phyloP scores from a whole-genome alignment of 2,329 filamentous ascomycete species.

The Magnaporthales sp. region DNA sequence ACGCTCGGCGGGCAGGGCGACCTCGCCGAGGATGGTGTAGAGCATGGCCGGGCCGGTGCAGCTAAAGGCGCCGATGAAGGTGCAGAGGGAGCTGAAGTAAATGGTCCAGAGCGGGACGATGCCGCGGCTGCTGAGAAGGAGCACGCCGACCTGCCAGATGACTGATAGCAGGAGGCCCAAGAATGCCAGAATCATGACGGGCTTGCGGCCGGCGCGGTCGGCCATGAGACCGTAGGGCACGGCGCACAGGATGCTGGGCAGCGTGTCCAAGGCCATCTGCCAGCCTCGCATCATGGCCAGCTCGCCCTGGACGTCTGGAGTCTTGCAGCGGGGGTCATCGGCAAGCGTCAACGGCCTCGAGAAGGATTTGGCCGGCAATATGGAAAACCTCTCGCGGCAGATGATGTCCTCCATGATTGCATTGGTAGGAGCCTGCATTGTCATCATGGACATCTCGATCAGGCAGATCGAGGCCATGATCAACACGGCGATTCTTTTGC shows the following conservation, averaged over 20 bases:
- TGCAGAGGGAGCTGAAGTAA: slow-evolving; percentile 23
- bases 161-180: slow-evolving; percentile 13
- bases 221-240: slow-evolving; percentile 37
- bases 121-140: slow-evolving; percentile 21
- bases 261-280: slow-evolving; percentile 32
- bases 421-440: slow-evolving; percentile 29
- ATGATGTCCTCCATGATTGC: slow-evolving; percentile 45
- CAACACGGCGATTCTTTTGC: slow-evolving; percentile 18
- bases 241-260: slow-evolving; percentile 35
- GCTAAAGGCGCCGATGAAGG: slow-evolving; percentile 31
- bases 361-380: slow-evolving; percentile 22
- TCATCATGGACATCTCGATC: slow-evolving; percentile 27
- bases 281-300: slow-evolving; percentile 44
- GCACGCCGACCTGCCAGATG: slow-evolving; percentile 19
- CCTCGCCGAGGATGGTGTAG: slow-evolving; percentile 36
- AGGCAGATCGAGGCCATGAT: slow-evolving; percentile 27
- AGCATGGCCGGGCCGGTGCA: slow-evolving; percentile 32
- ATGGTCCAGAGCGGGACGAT: slow-evolving; percentile 31
- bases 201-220: slow-evolving; percentile 34
- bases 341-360: slow-evolving; percentile 14
- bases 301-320: slow-evolving; percentile 36
- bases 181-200: slow-evolving; percentile 27
- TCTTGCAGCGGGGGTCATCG: slow-evolving; percentile 39
- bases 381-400: slow-evolving; percentile 38
- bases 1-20: slow-evolving; percentile 25